Evolutionary conservation across 768 basidiomycete genomes (phyloP).

Genomic region (Leccinum incarnatum): DNA sequence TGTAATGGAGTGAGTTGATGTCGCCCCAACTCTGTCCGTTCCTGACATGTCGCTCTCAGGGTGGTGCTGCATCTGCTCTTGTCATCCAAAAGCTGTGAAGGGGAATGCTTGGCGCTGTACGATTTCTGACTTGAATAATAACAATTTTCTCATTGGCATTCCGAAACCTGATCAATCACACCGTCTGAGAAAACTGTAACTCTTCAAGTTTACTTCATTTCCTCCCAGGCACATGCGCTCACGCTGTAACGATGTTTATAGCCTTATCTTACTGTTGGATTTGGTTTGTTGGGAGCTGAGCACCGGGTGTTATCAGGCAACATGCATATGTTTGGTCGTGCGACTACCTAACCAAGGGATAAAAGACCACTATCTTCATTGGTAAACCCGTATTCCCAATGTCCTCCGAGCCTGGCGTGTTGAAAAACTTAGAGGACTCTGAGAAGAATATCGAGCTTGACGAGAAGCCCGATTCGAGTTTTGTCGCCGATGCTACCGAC

Average conservation of each 20-base stretch:
- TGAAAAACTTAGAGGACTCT: constrained; percentile 10
- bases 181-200: constrained; percentile 9
- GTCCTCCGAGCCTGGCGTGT: constrained; percentile 14
- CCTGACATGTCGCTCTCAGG: constrained; percentile 44
- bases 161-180: not conserved
- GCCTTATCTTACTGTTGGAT: constrained; percentile 17
- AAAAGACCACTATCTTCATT: constrained; percentile 4
- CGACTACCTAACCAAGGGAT: constrained; percentile 6
- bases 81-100: constrained; percentile 81
- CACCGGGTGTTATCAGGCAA: constrained; percentile 6
- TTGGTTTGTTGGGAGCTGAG: constrained; percentile 1
- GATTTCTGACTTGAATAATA: constrained; percentile 18
- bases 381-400: constrained; percentile 9
- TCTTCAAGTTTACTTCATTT: not conserved
- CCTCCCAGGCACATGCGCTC: constrained; percentile 3
- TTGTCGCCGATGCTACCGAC: constrained; percentile 37
- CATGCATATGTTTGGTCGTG: too few species aligned
- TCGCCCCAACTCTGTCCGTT: constrained; percentile 2
- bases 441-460: constrained; percentile 25
- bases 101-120: constrained; percentile 15
- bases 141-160: not conserved
- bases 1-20: constrained; percentile 85
- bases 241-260: constrained; percentile 8
- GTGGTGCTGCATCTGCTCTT: constrained; percentile 89
- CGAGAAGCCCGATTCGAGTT: constrained; percentile 33